Evolutionary conservation across 768 basidiomycete genomes (phyloP).

Genomic region (Mycena filopes): DNA sequence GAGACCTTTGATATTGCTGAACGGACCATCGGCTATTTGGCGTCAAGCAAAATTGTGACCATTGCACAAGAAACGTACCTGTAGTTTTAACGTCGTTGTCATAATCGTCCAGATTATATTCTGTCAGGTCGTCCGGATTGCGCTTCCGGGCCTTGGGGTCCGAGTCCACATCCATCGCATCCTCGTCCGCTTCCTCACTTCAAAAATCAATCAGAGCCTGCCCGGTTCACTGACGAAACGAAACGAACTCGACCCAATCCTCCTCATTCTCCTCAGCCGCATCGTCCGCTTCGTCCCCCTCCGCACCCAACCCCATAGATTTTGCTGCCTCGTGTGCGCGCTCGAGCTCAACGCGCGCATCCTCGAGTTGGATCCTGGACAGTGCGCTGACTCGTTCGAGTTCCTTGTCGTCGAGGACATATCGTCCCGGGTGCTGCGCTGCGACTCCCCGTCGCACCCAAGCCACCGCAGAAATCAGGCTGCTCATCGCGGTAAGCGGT

Average conservation of each 20-base stretch:
- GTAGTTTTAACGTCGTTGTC: constrained; percentile 74
- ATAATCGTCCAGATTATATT: constrained; percentile 93
- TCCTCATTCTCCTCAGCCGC: constrained; percentile 52
- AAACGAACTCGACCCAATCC: constrained; percentile 91
- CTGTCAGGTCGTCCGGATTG: constrained; percentile 72
- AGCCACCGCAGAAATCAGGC: constrained; percentile 77
- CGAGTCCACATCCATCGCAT: constrained; percentile 70
- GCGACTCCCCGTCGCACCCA: constrained; percentile 89
- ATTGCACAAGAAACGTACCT: constrained; percentile 40
- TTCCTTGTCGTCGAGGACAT: constrained; percentile 91
- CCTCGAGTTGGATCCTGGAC: constrained; percentile 88
- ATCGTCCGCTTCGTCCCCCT: constrained; percentile 70
- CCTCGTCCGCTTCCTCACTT: constrained; percentile 56
- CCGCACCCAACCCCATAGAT: constrained; percentile 74
- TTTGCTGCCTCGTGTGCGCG: constrained; percentile 81
- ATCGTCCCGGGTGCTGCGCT: constrained; percentile 81
- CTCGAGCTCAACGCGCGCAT: constrained; percentile 87
- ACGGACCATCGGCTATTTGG: constrained; percentile 73
- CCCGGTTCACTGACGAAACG: constrained; percentile 10
- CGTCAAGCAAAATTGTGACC: constrained; percentile 17
- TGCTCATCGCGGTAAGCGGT: constrained; percentile 60
- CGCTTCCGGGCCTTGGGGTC: constrained; percentile 46
- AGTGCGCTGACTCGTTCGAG: constrained; percentile 89
- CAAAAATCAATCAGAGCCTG: constrained; percentile 30
- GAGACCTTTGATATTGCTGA: constrained; percentile 95